These are phyloP conservation scores for Thraustotheca clavata DNA, from an alignment of 352 stramenopile genomes.

Conservation along the genomic window DNA sequence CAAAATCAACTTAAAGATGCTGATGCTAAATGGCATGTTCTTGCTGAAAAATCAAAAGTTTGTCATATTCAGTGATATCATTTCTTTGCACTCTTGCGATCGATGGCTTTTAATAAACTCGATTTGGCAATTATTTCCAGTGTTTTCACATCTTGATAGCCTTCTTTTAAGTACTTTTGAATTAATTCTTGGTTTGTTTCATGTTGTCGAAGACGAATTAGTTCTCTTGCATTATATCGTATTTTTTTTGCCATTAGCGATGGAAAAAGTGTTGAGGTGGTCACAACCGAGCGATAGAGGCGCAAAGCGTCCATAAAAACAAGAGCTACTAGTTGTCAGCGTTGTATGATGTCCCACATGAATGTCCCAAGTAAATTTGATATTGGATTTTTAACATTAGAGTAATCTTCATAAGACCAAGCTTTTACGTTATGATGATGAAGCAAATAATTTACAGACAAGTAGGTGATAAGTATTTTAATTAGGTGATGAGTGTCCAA, in stretches of 20 bases:
- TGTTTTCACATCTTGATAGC: conserved; percentile 27
- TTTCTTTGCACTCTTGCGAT: background rate
- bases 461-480: too few species aligned
- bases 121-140: background rate
- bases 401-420: too few species aligned
- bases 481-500: too few species aligned
- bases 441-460: too few species aligned
- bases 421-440: too few species aligned
- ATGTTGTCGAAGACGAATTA: conserved; percentile 47
- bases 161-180: conserved; percentile 38
- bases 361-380: background rate
- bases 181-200: conserved; percentile 37
- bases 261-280: background rate
- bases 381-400: too few species aligned
- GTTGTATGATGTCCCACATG: background rate
- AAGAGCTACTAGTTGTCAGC: background rate
- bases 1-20: conserved; percentile 9
- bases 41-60: conserved; percentile 6
- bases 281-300: conserved; percentile 2
- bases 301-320: background rate
- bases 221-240: conserved; percentile 59
- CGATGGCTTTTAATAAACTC: background rate
- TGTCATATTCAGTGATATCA: background rate
- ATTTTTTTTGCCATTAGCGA: conserved; percentile 52
- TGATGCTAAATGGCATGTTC: conserved; percentile 17